Percentiles rank a stretch among this genome's conserved stretches.
Evolutionary conservation across 768 basidiomycete genomes (phyloP).

Genomic region (Lepiota venenata): DNA sequence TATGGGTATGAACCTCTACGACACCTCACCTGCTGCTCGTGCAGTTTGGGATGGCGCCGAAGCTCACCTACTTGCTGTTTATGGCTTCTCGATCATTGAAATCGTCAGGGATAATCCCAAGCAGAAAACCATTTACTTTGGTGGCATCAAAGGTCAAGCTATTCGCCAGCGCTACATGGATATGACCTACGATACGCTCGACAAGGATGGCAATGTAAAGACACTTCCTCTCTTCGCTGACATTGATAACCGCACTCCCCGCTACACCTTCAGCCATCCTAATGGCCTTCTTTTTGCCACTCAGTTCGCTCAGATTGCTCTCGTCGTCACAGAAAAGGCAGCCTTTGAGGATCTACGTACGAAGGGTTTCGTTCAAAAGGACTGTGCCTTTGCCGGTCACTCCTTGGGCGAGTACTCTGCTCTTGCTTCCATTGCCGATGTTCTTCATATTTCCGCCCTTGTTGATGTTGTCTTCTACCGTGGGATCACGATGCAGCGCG

Average conservation of each 20-base stretch:
- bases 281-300: constrained; percentile 95
- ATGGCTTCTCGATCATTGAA: constrained; percentile 98
- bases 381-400: constrained; percentile 95
- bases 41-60: constrained; percentile 98
- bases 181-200: constrained; percentile 97
- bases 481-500: constrained; percentile 99
- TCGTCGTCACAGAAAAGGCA: constrained; percentile 97
- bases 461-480: constrained; percentile 99
- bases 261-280: constrained; percentile 98
- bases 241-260: constrained; percentile 90
- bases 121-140: constrained; percentile 97
- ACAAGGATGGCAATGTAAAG: constrained; percentile 94
- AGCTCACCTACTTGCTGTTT: constrained; percentile 87
- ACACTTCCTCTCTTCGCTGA: constrained; percentile 95
- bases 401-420: constrained; percentile 99
- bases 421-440: constrained; percentile 95
- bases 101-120: constrained; percentile 99
- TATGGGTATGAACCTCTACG: constrained; percentile 99
- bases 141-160: constrained; percentile 98
- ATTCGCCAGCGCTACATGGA: constrained; percentile 99
- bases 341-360: constrained; percentile 98
- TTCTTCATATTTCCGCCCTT: constrained; percentile 90
- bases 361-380: constrained; percentile 91
- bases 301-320: constrained; percentile 97
- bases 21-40: constrained; percentile 86